Conservation (phyloP, 2,329 filamentous ascomycete species). For the Diaporthe ilicicola region DNA sequence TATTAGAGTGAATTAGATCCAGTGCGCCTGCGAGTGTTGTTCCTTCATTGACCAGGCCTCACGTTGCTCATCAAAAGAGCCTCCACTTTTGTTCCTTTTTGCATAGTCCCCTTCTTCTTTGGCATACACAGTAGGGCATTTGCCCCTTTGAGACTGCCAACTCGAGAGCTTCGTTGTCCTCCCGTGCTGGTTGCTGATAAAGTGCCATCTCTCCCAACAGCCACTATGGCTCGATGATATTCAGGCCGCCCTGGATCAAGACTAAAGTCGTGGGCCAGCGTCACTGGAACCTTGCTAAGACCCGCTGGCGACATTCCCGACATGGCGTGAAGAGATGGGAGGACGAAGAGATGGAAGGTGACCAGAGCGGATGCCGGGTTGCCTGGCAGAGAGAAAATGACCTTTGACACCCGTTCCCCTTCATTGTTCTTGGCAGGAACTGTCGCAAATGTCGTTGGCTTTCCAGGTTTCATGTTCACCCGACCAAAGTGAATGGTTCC, state of each 20-base stretch:
- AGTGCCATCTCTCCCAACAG: constrained; percentile 69
- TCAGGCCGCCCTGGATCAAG: constrained; percentile 82
- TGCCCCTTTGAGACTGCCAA: constrained; percentile 87
- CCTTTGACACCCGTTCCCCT: constrained; percentile 68
- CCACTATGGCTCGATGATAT: constrained; percentile 87
- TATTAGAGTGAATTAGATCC: background rate
- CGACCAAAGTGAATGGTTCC: constrained; percentile 96
- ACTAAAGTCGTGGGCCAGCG: constrained; percentile 74
- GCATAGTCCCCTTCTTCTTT: constrained; percentile 67
- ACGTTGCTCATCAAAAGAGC: constrained; percentile 78
- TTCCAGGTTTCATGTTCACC: constrained; percentile 97
- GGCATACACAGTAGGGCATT: constrained; percentile 87
- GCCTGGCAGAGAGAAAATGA: constrained; percentile 89
- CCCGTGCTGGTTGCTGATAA: constrained; percentile 85
- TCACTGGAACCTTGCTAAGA: constrained; percentile 76
- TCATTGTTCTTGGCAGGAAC: constrained; percentile 71
- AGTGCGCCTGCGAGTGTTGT: background rate
- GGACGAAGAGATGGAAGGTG: constrained; percentile 91
- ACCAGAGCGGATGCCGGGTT: constrained; percentile 95
- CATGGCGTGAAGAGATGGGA: constrained; percentile 83
- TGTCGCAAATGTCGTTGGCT: constrained; percentile 96
- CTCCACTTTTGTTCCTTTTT: constrained; percentile 75
- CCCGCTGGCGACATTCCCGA: constrained; percentile 74
- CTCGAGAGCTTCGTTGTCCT: constrained; percentile 86
- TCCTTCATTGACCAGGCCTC: constrained; percentile 37